Evolutionary conservation across 345 rosid species (phyloP), one percentile per base, ranked within the genome.

Genomic region (Camelina laxa): DNA sequence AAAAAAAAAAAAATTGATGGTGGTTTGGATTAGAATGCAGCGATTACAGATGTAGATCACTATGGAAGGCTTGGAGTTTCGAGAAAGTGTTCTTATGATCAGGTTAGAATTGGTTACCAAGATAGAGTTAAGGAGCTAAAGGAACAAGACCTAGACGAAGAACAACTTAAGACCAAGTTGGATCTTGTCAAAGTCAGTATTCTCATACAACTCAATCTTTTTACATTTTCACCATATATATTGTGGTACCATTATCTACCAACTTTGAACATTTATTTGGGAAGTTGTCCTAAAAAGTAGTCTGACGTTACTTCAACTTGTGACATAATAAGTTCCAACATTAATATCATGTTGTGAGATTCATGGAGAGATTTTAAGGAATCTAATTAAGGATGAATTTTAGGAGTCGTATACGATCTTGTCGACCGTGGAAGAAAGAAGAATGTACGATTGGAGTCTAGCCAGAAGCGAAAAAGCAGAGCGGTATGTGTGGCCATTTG

Each of bases 391-490:
- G 24, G 45, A 17, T 61, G 45, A 3, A 24, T 59, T 38, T 1
- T 42, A 93, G 98, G 96, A 91, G 65, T 84, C 97, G 0, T 87
- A 89, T 74, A 64, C 84, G 16, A 84, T 91, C 10, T 75, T 93
- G 71, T 91, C 96, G 5, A 44, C 92, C 1, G 74, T 30, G 57
- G 85, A 91, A 61, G 98, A 93, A 78, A 88, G 92, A 69, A 86
- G 98, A 76, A 30, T 93, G 85, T 93, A 93, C 47, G 97, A 91
- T 62, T 93, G 98, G 98, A 93, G 98, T 80, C 76, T 93, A 85
- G 87, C 85, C 1, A 87, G 98, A 59, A 87, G 69, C 51, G 87
- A 64, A 33, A 73, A 51, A 67, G 79, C 96, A 39, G 97, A 87
- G 2, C 73, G 69, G 38, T 91, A 89, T 67, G 65, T 80, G 3